A percentile compares a stretch with the other conserved stretches of the same genome.
These are phyloP conservation scores for Pisolithus tinctorius DNA, from an alignment of 768 basidiomycete species.

Conservation along the genomic window DNA sequence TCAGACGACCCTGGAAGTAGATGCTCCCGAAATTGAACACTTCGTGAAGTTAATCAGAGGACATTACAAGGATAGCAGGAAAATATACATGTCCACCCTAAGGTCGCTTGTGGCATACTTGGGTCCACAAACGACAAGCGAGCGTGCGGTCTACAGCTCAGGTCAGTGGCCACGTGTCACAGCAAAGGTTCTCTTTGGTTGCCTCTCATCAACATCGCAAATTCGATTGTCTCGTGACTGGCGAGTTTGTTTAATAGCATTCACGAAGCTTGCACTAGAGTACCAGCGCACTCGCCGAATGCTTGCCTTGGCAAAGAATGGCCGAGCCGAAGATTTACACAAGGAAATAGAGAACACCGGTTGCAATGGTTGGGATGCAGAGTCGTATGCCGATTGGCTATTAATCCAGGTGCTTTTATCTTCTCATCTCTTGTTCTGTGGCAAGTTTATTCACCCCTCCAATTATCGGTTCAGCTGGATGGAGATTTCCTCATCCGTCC, in stretches of 20 bases:
- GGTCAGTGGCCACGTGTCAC: constrained; percentile 33
- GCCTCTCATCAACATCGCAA: constrained; percentile 18
- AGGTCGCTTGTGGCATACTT: constrained; percentile 3
- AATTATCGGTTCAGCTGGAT: too few relatives aligned
- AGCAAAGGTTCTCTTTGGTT: constrained; percentile 19
- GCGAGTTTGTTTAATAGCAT: constrained; percentile 19
- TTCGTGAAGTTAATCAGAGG: neutral
- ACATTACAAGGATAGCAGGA: constrained; percentile 1
- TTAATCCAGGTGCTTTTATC: constrained; percentile 12
- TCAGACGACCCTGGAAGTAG: neutral
- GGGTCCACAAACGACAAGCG: constrained; percentile 8
- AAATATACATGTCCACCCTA: neutral
- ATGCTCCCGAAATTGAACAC: constrained; percentile 13
- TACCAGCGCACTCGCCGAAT: constrained; percentile 33
- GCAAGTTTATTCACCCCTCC: too few relatives aligned
- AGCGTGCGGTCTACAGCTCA: constrained; percentile 8
- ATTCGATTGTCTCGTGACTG: constrained; percentile 16
- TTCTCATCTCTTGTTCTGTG: too few relatives aligned
- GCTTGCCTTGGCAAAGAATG: constrained; percentile 11
- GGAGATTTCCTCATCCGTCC: too few relatives aligned
- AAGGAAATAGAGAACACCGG: constrained; percentile 15
- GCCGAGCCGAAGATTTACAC: constrained; percentile 7
- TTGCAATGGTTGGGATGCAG: constrained; percentile 12
- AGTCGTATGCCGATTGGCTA: constrained; percentile 13
- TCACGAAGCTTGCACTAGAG: constrained; percentile 23